A percentile compares a stretch with the other conserved stretches of the same genome.
phyloP scores from a whole-genome alignment of 495 filamentous ascomycete species.

The Neurospora cerealis region DNA sequence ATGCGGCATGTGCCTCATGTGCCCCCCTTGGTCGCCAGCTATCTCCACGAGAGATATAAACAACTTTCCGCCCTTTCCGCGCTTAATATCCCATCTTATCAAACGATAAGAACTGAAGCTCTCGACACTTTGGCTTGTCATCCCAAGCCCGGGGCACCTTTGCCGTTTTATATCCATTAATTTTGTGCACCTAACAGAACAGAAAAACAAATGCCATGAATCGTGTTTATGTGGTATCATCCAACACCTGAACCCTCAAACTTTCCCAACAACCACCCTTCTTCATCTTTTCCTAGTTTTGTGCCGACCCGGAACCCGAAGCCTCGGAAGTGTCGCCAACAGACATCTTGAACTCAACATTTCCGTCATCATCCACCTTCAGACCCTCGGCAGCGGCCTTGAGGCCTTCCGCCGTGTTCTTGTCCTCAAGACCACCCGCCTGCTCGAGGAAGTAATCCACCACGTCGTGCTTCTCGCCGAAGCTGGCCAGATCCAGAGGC shows the following conservation, averaged over 20 bases:
- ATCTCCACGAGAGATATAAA: background rate
- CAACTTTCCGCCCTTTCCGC: background rate
- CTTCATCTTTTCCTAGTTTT: background rate
- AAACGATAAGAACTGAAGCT: background rate
- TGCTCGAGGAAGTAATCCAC: slow-evolving; percentile 54
- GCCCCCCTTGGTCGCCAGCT: background rate
- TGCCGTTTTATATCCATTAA: background rate
- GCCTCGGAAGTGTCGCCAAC: background rate
- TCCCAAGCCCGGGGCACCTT: background rate
- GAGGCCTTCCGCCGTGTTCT: slow-evolving; percentile 29
- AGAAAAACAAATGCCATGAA: background rate
- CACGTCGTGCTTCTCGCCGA: slow-evolving; percentile 56
- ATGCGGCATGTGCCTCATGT: background rate
- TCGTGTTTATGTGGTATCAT: background rate
- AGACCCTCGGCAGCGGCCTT: slow-evolving; percentile 14
- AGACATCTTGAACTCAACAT: background rate
- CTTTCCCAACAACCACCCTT: background rate
- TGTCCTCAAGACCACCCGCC: slow-evolving; percentile 44
- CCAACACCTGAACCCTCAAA: background rate
- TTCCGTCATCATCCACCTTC: slow-evolving; percentile 18
- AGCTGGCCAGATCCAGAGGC: slow-evolving; percentile 75
- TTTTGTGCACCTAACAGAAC: background rate
- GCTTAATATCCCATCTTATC: background rate
- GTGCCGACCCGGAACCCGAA: background rate
- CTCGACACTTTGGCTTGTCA: background rate